phyloP scores from a whole-genome alignment of 2,329 filamentous ascomycete genomes.

The Aspergillus oerlinghausenensis region DNA sequence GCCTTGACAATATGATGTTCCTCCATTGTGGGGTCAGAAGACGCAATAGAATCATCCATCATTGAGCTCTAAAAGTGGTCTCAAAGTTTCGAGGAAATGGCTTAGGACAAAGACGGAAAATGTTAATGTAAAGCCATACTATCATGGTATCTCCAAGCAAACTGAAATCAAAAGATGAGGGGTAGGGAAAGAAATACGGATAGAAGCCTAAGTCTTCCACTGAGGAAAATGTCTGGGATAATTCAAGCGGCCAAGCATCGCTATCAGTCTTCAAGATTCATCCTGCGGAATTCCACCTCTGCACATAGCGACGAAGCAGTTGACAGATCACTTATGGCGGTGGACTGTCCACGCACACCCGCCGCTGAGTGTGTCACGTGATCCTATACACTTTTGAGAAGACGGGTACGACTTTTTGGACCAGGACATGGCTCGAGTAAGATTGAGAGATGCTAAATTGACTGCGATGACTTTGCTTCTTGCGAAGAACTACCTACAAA shows the following conservation, averaged over 20 bases:
- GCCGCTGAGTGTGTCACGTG: background rate
- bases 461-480: background rate
- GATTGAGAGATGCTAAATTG: background rate
- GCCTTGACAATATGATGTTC: constrained; percentile 44
- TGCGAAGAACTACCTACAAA: background rate
- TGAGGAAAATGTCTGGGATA: background rate
- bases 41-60: constrained; percentile 26
- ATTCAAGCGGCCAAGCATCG: background rate
- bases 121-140: background rate
- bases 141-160: background rate
- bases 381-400: background rate
- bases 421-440: background rate
- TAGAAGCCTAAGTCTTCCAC: background rate
- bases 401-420: background rate
- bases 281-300: background rate
- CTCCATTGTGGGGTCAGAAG: constrained; percentile 20
- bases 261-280: background rate
- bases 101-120: background rate
- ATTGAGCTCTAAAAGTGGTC: background rate
- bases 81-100: background rate
- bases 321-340: background rate
- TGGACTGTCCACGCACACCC: background rate
- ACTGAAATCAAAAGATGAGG: background rate
- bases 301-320: background rate
- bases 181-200: background rate